phyloP scores from a whole-genome alignment of 1,284 basidiomycete species.

The Exobasidium cylindrosporum region DNA sequence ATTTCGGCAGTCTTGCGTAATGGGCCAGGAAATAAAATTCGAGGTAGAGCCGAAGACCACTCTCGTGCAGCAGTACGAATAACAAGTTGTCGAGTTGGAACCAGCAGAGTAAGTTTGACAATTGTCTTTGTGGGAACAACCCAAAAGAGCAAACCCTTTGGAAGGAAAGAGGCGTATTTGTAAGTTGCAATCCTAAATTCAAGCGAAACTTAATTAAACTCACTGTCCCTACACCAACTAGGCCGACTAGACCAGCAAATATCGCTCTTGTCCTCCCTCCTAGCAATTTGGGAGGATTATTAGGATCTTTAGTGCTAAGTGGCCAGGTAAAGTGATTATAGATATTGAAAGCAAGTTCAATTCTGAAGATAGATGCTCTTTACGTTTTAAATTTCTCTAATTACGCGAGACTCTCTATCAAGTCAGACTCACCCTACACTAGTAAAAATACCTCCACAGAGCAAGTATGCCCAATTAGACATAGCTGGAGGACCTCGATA shows the following conservation, averaged over 20 bases:
- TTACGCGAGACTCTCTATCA: too few relatives aligned
- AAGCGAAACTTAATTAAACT: too few relatives aligned
- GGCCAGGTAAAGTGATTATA: conserved; percentile 10
- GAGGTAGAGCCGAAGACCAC: not conserved
- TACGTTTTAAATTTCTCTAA: too few relatives aligned
- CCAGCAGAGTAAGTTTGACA: not conserved
- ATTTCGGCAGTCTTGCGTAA: conserved; percentile 7
- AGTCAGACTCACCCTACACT: not conserved
- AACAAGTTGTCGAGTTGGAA: conserved; percentile 6
- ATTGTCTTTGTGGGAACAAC: not conserved
- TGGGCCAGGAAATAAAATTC: not conserved
- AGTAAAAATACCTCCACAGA: not conserved
- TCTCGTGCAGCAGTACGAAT: conserved; percentile 7
- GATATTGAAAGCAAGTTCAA: conserved; percentile 3
- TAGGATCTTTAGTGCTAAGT: conserved; percentile 7
- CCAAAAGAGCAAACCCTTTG: conserved; percentile 3
- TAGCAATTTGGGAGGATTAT: not conserved
- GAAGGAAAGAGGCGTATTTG: not conserved
- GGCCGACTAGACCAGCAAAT: not conserved
- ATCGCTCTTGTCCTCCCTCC: not conserved
- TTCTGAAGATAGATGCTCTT: too few relatives aligned
- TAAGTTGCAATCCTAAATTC: not conserved
- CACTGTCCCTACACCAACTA: not conserved
- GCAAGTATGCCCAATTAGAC: conserved; percentile 2
- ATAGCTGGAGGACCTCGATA: conserved; percentile 11